phyloP scores from a whole-genome alignment of 1,284 basidiomycete species.

The Marasmius oreades region DNA sequence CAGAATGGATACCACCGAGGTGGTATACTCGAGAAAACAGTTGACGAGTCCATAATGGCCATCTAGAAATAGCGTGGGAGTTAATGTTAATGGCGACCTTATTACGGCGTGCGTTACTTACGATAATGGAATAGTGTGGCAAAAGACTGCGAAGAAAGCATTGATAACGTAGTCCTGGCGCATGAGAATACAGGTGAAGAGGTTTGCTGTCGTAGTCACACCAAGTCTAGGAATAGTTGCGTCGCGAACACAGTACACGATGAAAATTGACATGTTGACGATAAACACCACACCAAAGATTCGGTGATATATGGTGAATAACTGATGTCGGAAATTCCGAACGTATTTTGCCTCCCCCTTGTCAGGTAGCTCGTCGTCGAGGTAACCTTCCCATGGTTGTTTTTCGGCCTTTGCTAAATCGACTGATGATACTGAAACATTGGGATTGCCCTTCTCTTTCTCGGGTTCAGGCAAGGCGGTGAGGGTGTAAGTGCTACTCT shows the following conservation, averaged over 20 bases:
- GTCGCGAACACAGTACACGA: slow-evolving; percentile 29
- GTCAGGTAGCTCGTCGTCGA: slow-evolving; percentile 34
- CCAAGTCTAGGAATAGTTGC: slow-evolving; percentile 32
- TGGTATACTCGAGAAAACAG: slow-evolving; percentile 38
- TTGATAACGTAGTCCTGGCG: slow-evolving; percentile 45
- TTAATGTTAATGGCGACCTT: neutral
- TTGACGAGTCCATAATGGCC: slow-evolving; percentile 36
- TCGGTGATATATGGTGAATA: slow-evolving; percentile 41
- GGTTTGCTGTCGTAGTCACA: slow-evolving; percentile 34
- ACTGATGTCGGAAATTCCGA: slow-evolving; percentile 40
- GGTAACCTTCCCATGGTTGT: slow-evolving; percentile 24
- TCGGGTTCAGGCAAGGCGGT: too few relatives aligned
- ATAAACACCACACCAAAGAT: slow-evolving; percentile 42
- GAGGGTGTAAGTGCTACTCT: too few relatives aligned
- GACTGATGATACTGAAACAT: too few relatives aligned
- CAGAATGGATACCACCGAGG: slow-evolving; percentile 43
- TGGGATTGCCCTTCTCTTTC: too few relatives aligned
- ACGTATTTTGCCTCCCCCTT: slow-evolving; percentile 36
- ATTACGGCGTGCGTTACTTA: slow-evolving; percentile 19
- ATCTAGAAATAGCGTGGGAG: slow-evolving; percentile 20
- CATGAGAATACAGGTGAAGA: slow-evolving; percentile 40
- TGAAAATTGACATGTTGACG: slow-evolving; percentile 39
- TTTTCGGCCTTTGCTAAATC: too few relatives aligned
- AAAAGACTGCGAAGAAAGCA: slow-evolving; percentile 36
- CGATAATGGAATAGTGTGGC: slow-evolving; percentile 30